Conservation (phyloP, 2,329 filamentous ascomycete genomes). For the Pseudogymnoascus sp. region DNA sequence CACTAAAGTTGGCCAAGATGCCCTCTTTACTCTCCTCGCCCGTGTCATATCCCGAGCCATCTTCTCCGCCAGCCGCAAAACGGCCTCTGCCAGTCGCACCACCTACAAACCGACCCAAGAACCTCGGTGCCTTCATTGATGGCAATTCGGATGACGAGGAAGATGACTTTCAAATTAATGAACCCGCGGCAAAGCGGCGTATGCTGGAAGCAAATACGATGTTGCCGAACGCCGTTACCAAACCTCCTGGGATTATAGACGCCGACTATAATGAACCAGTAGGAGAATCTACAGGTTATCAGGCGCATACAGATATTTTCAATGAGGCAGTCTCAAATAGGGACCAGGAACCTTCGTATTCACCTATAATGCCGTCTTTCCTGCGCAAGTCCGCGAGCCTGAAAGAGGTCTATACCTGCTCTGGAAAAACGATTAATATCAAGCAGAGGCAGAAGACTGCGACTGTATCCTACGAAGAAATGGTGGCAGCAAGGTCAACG, state of each 20-base stretch:
- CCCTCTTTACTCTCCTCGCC: slow-evolving; percentile 50
- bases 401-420: slow-evolving; percentile 25
- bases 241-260: background rate
- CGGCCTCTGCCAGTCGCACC: slow-evolving; percentile 30
- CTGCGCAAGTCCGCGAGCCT: background rate
- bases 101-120: slow-evolving; percentile 29
- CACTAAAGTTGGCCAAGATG: slow-evolving; percentile 38
- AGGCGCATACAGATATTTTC: background rate
- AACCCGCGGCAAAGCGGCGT: slow-evolving; percentile 36
- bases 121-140: slow-evolving; percentile 35
- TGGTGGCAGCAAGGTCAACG: slow-evolving; percentile 60
- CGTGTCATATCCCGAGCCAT: slow-evolving; percentile 32
- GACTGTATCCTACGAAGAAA: slow-evolving; percentile 52
- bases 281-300: background rate
- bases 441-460: slow-evolving; percentile 43
- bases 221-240: background rate
- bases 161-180: slow-evolving; percentile 18
- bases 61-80: slow-evolving; percentile 23
- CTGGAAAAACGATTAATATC: slow-evolving; percentile 49
- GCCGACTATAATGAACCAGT: background rate
- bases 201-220: slow-evolving; percentile 31
- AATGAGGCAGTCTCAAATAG: background rate
- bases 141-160: slow-evolving; percentile 31
- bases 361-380: background rate
- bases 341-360: background rate